Conservation (phyloP, 2,329 filamentous ascomycete species). For the Monilinia fructigena region DNA sequence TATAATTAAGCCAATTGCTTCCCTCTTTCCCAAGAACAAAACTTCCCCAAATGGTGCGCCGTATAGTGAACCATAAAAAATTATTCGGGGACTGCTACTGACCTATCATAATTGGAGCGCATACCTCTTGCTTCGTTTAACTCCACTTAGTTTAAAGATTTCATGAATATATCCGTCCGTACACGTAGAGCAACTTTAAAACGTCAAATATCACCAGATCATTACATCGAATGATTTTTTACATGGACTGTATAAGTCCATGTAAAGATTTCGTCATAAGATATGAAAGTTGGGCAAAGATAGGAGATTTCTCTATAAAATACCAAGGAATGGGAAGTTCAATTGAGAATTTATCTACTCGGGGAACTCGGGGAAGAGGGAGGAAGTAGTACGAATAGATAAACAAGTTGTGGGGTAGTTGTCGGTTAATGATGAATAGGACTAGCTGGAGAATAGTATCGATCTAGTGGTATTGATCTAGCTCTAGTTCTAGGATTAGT, state of each 20-base stretch:
- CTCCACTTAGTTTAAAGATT: background rate
- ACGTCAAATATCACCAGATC: background rate
- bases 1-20: background rate
- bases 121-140: background rate
- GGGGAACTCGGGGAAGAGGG: conserved; percentile 5
- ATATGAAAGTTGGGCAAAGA: background rate
- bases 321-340: background rate
- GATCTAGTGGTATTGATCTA: too few relatives aligned
- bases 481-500: too few relatives aligned
- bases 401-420: background rate
- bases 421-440: background rate
- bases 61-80: background rate
- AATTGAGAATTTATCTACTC: background rate
- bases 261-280: background rate
- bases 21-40: background rate
- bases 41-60: background rate
- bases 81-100: too few relatives aligned
- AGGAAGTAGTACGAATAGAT: background rate
- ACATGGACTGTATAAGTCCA: background rate
- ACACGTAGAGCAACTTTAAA: background rate
- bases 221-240: background rate
- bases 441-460: too few relatives aligned
- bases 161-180: too few relatives aligned
- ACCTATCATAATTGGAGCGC: conserved; percentile 16
- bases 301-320: background rate